Evolutionary conservation across 2,329 filamentous ascomycete genomes (phyloP).

Genomic region (Fusarium mundagurra): DNA sequence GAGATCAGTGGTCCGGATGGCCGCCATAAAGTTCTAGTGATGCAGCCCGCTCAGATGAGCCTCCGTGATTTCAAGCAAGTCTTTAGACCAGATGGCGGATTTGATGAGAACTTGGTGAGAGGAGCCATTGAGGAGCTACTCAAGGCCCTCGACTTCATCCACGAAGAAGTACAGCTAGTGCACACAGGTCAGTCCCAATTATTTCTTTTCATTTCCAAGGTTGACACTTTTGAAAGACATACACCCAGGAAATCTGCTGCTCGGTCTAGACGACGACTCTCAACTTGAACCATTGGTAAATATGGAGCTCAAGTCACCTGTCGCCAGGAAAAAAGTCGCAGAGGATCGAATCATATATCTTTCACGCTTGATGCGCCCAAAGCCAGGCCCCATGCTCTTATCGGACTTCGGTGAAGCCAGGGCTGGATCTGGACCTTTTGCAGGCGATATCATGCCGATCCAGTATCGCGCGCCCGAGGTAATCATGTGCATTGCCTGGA

Average conservation of each 20-base stretch:
- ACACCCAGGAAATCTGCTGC: constrained; percentile 40
- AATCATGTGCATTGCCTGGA: constrained; percentile 38
- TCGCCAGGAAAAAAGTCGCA: constrained; percentile 29
- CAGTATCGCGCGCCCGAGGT: constrained; percentile 41
- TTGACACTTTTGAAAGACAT: constrained; percentile 31
- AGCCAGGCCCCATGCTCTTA: constrained; percentile 39
- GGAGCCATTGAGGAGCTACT: constrained; percentile 45
- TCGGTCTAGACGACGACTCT: constrained; percentile 35
- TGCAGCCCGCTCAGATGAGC: constrained; percentile 45
- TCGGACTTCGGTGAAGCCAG: constrained; percentile 45
- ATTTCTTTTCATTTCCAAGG: fast-evolving
- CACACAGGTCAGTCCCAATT: constrained; percentile 45
- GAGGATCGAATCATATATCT: constrained; percentile 39
- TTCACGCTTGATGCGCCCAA: constrained; percentile 39
- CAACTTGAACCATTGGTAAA: constrained; percentile 36
- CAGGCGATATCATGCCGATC: constrained; percentile 44
- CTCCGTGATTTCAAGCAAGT: constrained; percentile 47
- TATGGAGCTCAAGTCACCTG: constrained; percentile 35
- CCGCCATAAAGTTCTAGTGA: constrained; percentile 30
- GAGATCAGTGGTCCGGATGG: constrained; percentile 33
- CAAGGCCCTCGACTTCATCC: constrained; percentile 49
- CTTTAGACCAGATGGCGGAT: constrained; percentile 32
- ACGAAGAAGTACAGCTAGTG: constrained; percentile 44
- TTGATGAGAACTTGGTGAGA: constrained; percentile 44
- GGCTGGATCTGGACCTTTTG: constrained; percentile 39